phyloP scores from a whole-genome alignment of 2,329 filamentous ascomycete species.

The Ascochyta fabae region DNA sequence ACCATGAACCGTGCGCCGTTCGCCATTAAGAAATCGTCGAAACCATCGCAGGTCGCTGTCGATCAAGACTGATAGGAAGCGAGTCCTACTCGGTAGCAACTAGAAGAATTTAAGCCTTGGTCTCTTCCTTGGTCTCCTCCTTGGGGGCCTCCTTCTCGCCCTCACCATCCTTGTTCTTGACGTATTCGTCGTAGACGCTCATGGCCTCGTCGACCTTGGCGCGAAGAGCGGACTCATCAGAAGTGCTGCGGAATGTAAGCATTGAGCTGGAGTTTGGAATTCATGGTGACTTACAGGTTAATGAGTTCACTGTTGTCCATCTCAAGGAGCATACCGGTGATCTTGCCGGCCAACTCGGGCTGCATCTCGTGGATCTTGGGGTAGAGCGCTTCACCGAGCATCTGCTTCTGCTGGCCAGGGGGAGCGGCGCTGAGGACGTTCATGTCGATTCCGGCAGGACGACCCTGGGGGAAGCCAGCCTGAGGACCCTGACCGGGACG shows the following conservation, averaged over 20 bases:
- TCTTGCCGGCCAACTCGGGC: conserved; percentile 96
- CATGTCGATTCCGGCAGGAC: conserved; percentile 56
- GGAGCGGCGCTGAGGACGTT: conserved; percentile 60
- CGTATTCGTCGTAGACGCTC: conserved; percentile 96
- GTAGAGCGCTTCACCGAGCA: conserved; percentile 96
- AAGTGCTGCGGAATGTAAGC: conserved; percentile 67
- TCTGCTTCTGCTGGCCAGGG: conserved; percentile 91
- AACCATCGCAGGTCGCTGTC: conserved; percentile 35
- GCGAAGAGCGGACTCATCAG: conserved; percentile 86
- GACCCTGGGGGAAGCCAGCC: conserved; percentile 43
- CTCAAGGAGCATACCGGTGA: conserved; percentile 99
- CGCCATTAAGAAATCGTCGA: conserved; percentile 41
- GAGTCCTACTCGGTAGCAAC: conserved; percentile 41
- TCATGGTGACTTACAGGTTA: conserved; percentile 77
- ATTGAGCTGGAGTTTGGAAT: conserved; percentile 28
- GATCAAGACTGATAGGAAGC: conserved; percentile 34
- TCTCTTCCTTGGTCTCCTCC: conserved; percentile 57
- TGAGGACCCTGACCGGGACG: conserved; percentile 42
- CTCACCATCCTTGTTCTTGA: conserved; percentile 72
- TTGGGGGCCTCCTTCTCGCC: conserved; percentile 46
- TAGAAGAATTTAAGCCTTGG: conserved; percentile 46
- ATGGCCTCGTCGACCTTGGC: conserved; percentile 98
- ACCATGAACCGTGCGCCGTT: conserved; percentile 46
- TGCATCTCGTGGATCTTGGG: conserved; percentile 97
- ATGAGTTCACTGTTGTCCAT: conserved; percentile 97